A percentile compares a stretch with the other conserved stretches of the same genome.
Conservation (phyloP, 805 yeast species). For the Saccharomycopsis vini region DNA sequence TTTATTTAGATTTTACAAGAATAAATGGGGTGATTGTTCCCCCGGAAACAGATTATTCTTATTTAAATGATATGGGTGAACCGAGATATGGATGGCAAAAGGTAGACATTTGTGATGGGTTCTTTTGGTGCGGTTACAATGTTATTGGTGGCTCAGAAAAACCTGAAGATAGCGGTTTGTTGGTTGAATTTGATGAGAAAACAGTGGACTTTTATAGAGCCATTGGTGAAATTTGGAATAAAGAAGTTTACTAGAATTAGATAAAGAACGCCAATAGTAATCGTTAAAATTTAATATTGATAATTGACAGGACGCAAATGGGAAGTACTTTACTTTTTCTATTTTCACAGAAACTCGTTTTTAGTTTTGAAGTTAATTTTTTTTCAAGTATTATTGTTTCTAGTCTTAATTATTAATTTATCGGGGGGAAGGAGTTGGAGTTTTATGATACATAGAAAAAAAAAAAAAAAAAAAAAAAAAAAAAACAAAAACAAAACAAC, state of each 20-base stretch:
- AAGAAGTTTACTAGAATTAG: background rate
- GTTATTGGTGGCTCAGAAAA: conserved; percentile 32
- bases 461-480: too few relatives aligned
- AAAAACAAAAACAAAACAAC: too few relatives aligned
- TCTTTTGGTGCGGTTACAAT: conserved; percentile 52
- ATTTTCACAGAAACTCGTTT: too few relatives aligned
- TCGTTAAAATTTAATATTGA: too few relatives aligned
- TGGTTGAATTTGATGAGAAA: conserved; percentile 20
- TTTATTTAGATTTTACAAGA: conserved; percentile 19
- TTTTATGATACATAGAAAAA: too few relatives aligned
- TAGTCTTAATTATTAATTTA: too few relatives aligned
- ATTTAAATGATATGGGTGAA: conserved; percentile 25
- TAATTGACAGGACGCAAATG: too few relatives aligned
- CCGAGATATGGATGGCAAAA: conserved; percentile 43
- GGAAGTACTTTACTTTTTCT: too few relatives aligned
- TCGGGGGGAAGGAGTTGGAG: too few relatives aligned
- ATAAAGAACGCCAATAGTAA: too few relatives aligned
- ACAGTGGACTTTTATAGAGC: conserved; percentile 24
- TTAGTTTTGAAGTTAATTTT: too few relatives aligned
- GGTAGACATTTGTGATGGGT: conserved; percentile 38
- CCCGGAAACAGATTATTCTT: conserved; percentile 7
- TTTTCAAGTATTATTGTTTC: too few relatives aligned
- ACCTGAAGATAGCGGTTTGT: conserved; percentile 19
- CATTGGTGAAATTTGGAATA: conserved; percentile 31
- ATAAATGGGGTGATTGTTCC: conserved; percentile 14